Percentiles rank a stretch among this genome's conserved stretches.
Evolutionary conservation across 1,284 basidiomycete genomes (phyloP).

Genomic region (Cryptococcus sp.): DNA sequence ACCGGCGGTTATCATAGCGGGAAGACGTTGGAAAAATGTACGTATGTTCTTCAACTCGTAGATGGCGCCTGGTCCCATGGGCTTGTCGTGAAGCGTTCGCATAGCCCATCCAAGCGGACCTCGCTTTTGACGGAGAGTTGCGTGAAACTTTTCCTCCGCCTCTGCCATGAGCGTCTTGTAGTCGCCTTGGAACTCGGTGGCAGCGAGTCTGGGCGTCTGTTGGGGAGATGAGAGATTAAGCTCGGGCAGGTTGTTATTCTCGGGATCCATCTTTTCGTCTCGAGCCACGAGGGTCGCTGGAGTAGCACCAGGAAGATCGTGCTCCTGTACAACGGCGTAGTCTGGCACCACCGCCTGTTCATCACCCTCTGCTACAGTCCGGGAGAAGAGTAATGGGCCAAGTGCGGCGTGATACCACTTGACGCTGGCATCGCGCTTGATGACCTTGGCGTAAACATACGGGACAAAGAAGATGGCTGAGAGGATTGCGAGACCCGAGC

Average conservation of each 20-base stretch:
- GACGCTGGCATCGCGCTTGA: slow-evolving; percentile 54
- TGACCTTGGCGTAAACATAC: slow-evolving; percentile 53
- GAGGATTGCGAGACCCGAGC: slow-evolving; percentile 47
- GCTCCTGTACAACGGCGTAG: slow-evolving; percentile 47
- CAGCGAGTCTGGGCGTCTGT: slow-evolving; percentile 5
- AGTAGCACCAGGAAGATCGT: slow-evolving; percentile 16
- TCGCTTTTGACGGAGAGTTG: slow-evolving; percentile 30
- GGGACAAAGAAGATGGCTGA: slow-evolving; percentile 56
- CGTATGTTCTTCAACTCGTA: slow-evolving; percentile 41
- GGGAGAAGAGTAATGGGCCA: slow-evolving; percentile 53
- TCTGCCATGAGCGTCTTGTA: slow-evolving; percentile 31
- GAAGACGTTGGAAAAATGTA: slow-evolving; percentile 31
- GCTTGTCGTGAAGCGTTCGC: slow-evolving; percentile 42
- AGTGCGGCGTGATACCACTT: slow-evolving; percentile 53
- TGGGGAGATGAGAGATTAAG: slow-evolving; percentile 6
- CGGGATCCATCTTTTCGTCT: slow-evolving; percentile 17
- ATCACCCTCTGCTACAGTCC: slow-evolving; percentile 40
- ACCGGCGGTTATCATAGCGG: slow-evolving; percentile 31
- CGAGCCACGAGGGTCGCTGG: slow-evolving; percentile 10
- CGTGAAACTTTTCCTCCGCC: slow-evolving; percentile 33
- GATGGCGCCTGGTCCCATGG: slow-evolving; percentile 34
- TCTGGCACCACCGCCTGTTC: slow-evolving; percentile 43
- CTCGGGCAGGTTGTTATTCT: slow-evolving; percentile 2
- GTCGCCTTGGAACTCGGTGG: background rate
- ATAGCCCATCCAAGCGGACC: slow-evolving; percentile 45